Percentiles rank a stretch among this genome's conserved stretches.
Evolutionary conservation across 371 early-diverging fungal genomes (phyloP).

Genomic region (Syncephalastrum racemosum): DNA sequence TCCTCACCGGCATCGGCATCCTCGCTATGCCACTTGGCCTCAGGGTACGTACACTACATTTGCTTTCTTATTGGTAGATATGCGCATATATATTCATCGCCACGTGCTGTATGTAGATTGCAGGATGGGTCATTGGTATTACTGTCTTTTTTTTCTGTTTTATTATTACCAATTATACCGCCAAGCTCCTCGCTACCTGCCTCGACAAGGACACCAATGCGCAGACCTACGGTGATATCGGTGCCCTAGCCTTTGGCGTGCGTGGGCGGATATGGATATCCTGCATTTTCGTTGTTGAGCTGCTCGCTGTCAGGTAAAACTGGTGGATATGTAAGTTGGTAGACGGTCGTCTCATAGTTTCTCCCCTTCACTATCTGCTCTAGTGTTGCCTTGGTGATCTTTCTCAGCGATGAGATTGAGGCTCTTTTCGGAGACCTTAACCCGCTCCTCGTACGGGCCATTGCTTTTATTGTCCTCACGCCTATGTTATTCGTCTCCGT

Average conservation of each 20-base stretch:
- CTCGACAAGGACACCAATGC: conserved; percentile 38
- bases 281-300: conserved; percentile 60
- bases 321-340: background rate
- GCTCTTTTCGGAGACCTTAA: conserved; percentile 22
- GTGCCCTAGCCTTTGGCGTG: conserved; percentile 65
- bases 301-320: conserved; percentile 57
- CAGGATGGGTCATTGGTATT: conserved; percentile 61
- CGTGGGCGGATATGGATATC: conserved; percentile 49
- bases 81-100: background rate
- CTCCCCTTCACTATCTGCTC: background rate
- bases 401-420: conserved; percentile 38
- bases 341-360: background rate
- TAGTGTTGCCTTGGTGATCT: conserved; percentile 40
- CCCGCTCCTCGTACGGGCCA: conserved; percentile 10
- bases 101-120: conserved; percentile 14
- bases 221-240: conserved; percentile 67
- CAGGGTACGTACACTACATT: conserved; percentile 18
- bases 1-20: conserved; percentile 60
- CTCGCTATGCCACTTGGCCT: conserved; percentile 48
- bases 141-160: conserved; percentile 51
- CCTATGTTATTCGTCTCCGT: conserved; percentile 32
- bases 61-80: background rate
- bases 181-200: conserved; percentile 56
- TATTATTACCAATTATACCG: conserved; percentile 55
- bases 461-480: conserved; percentile 19